Conservation (phyloP, 2,329 filamentous ascomycete genomes). For the Aspergillus sp. region DNA sequence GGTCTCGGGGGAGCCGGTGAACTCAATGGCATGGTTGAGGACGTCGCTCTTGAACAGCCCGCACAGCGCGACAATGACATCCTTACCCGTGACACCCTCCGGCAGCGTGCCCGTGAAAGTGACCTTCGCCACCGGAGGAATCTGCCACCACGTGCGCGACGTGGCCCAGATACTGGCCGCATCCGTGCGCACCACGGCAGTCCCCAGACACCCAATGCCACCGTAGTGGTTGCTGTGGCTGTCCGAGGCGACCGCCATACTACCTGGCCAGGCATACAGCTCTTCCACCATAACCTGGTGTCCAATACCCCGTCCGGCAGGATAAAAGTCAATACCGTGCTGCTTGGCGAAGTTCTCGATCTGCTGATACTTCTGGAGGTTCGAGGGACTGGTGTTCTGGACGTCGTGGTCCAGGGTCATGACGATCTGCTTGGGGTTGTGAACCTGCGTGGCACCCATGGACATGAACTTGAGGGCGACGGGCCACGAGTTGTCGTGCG, state of each 20-base stretch:
- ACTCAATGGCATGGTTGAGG: constrained; percentile 87
- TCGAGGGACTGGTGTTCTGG: constrained; percentile 75
- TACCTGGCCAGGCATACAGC: constrained; percentile 81
- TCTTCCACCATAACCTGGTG: constrained; percentile 79
- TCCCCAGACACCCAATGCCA: constrained; percentile 73
- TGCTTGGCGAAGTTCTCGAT: constrained; percentile 79
- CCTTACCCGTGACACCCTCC: constrained; percentile 82
- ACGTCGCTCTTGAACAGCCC: constrained; percentile 86
- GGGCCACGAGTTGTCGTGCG: constrained; percentile 80
- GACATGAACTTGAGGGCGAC: constrained; percentile 78
- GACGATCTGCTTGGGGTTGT: constrained; percentile 71
- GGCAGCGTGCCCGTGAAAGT: constrained; percentile 75
- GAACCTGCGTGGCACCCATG: constrained; percentile 73
- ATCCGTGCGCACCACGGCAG: constrained; percentile 81
- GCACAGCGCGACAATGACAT: constrained; percentile 87
- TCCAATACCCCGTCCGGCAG: constrained; percentile 76
- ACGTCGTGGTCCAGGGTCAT: constrained; percentile 88
- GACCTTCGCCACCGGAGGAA: constrained; percentile 79
- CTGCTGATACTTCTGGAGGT: constrained; percentile 76
- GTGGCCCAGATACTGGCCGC: constrained; percentile 85
- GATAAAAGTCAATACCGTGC: constrained; percentile 76
- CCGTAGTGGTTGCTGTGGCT: constrained; percentile 81
- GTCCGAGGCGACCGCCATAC: constrained; percentile 71
- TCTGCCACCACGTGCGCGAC: constrained; percentile 80
- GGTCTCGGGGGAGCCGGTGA: constrained; percentile 76